A percentile compares a stretch with the other conserved stretches of the same genome.
Evolutionary conservation across 140 eudicot species (phyloP).

Genomic region (Stevia rebaudiana): DNA sequence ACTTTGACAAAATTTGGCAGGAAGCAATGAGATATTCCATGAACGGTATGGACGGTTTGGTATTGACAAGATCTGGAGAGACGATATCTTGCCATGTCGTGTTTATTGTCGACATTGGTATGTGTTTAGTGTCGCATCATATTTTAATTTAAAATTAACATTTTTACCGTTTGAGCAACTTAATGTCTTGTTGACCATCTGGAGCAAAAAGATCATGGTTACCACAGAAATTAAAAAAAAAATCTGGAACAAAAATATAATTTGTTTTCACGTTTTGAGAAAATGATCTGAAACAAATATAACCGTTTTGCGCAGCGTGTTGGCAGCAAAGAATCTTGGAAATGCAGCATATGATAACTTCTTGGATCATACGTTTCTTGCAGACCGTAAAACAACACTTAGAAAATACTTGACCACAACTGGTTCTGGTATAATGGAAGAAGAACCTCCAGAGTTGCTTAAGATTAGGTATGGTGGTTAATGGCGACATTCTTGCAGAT

Average conservation of each 20-base stretch:
- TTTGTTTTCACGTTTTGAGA: neutral
- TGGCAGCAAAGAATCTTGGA: slow-evolving; percentile 86
- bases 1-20: slow-evolving; percentile 29
- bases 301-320: slow-evolving; percentile 46
- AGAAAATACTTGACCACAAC: slow-evolving; percentile 57
- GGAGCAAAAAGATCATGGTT: neutral
- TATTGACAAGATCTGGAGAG: slow-evolving; percentile 77
- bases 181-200: neutral
- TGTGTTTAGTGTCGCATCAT: slow-evolving; percentile 13
- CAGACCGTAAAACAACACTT: slow-evolving; percentile 82
- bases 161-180: neutral
- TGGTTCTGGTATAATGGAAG: slow-evolving; percentile 95
- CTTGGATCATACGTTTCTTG: slow-evolving; percentile 78
- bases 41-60: slow-evolving; percentile 67
- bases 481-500: neutral
- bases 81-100: slow-evolving; percentile 85
- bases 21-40: slow-evolving; percentile 59
- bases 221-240: neutral
- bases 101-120: slow-evolving; percentile 92
- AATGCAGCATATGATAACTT: slow-evolving; percentile 54
- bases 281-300: neutral
- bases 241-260: neutral
- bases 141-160: neutral
- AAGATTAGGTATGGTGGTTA: slow-evolving; percentile 82
- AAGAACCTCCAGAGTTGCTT: slow-evolving; percentile 85